Evolutionary conservation across 768 basidiomycete species (phyloP), one percentile per base, ranked within the genome.

Genomic region (Ephemerocybe angulata): DNA sequence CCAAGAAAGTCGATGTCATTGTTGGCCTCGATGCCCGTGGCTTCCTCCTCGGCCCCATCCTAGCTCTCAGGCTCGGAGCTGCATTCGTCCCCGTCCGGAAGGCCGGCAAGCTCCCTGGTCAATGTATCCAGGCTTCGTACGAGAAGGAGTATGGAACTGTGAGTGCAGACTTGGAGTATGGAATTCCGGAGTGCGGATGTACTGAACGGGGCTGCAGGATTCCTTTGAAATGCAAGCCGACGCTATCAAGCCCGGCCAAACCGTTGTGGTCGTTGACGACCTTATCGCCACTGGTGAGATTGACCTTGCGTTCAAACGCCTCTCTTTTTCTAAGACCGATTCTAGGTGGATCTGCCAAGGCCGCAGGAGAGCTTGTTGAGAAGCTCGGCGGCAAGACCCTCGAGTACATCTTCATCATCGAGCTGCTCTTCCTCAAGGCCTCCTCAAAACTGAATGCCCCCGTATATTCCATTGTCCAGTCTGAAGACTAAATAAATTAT

Each of bases 41-140:
- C 13, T 99, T 99, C 76, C 80, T 99, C 49, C 71, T 99, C 10
- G 97, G 95, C 1, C 97, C 97, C 1, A 82, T 93, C 60, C 83
- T 99, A 62, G 97, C 97, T 4, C 72, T 92, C 64, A 79, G 96
- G 55, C 75, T 99, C 25, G 91, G 92, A 25, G 94, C 94, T 1
- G 91, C 93, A 11, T 99, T 99, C 61, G 93, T 97, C 3, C 95
- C 97, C 2, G 94, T 98, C 30, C 81, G 97, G 56, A 99, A 99
- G 74, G 75, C 76, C 57, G 95, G 94, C 4, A 99, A 98, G 70
- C 79, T 99, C n/a, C 97, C 97, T 5, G 97, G 97, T 43, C 65
- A 83, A 61, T 89, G 87, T 67, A 79, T 86, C 43, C 76, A 78
- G 29, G 87, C 83, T 2, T 79, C 78, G 21, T 99, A 93, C 62